These are phyloP conservation scores for Kuraishia hungarica DNA, from an alignment of 805 yeast species.

Conservation along the genomic window DNA sequence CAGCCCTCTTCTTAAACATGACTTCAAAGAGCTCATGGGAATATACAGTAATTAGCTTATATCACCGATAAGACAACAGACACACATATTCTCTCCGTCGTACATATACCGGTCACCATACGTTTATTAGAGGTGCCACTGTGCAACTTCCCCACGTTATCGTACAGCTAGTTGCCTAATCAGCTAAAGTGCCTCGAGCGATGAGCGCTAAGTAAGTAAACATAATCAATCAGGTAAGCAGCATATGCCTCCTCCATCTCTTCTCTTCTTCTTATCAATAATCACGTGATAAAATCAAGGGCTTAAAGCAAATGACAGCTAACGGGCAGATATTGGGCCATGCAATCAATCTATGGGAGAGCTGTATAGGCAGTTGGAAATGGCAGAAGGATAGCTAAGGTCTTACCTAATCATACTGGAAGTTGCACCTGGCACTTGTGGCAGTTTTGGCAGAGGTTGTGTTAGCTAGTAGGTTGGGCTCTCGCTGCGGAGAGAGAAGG, in stretches of 20 bases:
- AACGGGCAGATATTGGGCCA: neutral
- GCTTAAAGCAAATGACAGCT: neutral
- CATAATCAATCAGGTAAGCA: no score
- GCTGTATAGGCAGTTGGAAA: no score
- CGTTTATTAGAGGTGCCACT: neutral
- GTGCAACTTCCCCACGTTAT: neutral
- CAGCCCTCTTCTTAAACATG: neutral
- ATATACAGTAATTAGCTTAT: no score
- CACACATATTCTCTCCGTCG: no score
- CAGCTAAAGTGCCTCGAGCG: neutral
- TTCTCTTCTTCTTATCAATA: neutral
- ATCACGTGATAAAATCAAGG: slow-evolving; percentile 6
- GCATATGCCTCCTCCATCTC: neutral
- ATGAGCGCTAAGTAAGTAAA: neutral
- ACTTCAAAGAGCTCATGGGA: no score
- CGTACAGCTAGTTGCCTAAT: neutral
- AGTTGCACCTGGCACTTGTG: neutral
- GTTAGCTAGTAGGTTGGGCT: neutral
- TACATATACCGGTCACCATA: no score
- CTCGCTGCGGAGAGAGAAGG: neutral
- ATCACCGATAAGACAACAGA: no score
- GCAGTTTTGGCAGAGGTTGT: neutral
- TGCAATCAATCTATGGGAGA: neutral
- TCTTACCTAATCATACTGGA: no score
- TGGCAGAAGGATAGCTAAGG: neutral